Conservation (phyloP, 148 eudicot genomes). For the Heliosperma pusillum region DNA sequence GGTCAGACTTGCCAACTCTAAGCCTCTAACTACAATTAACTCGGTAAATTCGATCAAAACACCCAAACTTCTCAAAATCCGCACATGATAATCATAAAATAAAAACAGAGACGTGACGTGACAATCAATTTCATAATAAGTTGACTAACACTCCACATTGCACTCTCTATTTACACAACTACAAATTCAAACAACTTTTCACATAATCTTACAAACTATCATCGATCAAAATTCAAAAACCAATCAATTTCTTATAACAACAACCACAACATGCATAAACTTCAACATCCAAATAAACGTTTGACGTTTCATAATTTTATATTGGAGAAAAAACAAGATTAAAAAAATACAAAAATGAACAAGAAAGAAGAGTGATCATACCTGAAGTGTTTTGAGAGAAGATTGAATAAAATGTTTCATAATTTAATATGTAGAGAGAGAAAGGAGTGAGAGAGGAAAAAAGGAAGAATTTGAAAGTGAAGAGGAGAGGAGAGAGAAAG, state of each 20-base stretch:
- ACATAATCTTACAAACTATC: not conserved
- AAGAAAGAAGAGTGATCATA: not conserved
- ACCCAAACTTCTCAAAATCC: not conserved
- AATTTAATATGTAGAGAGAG: not conserved
- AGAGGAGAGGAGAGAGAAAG: not conserved
- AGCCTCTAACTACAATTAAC: no score
- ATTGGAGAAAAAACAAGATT: not conserved
- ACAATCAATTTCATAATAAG: not conserved
- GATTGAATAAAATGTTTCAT: slow-evolving; percentile 33
- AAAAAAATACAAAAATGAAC: not conserved
- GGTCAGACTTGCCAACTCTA: no score
- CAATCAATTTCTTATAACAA: no score
- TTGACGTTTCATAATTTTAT: no score
- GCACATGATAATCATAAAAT: no score
- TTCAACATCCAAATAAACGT: no score
- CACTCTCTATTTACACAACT: not conserved
- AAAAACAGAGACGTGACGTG: not conserved
- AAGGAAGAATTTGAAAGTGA: no score
- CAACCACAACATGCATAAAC: not conserved
- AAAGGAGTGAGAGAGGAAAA: not conserved
- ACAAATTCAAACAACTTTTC: not conserved
- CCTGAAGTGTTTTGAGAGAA: slow-evolving; percentile 30
- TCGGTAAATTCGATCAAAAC: no score
- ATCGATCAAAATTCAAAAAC: not conserved
- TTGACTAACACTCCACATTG: not conserved